Base-by-base conservation (phyloP, 2,329 filamentous ascomycete genomes). In the Calonectria fujianensis region DNA sequence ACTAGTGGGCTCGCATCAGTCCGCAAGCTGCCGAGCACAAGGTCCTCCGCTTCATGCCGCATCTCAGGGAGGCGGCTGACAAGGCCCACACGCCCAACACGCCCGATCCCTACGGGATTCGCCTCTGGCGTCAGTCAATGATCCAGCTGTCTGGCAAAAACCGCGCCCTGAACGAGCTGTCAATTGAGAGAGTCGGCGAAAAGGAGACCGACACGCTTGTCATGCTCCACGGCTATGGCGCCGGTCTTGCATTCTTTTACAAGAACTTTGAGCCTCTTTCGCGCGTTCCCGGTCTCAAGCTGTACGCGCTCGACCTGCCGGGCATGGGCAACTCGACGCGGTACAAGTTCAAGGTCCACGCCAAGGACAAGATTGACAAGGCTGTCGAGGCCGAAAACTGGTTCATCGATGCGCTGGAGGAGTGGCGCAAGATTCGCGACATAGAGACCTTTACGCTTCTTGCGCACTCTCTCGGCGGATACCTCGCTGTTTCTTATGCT, bases 201-300 rank as follows among this genome's bases (percentile, higher is more conserved):
- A 16, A 37, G 84, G 95, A 94, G 0, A 92, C 98, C 3, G 95
- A 98, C 82, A 97, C 95, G 59, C 88, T 99, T 16, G 97, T 99
- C 54, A 98, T 99, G 92, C 88, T 99, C 6, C 97, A 99, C 83
- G 97, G 97, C 75, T 98, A 98, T 84, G 97, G 97, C 57, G 97
- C 97, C 2, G 97, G 97, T 0, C 89, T 99, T 0, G 97, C 96
- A n/a, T 98, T 98, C 86, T 99, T 98, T 89, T 99, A 98, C 89
- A 96, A 96, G 86, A 98, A 99, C 84, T 98, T 98, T 74, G 97
- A 99, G 85, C 92, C 93, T 6, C 87, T 98, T 41, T 96, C 93
- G 64, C 92, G 96, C 31, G 87, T 92, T 0, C 88, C 90, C 39
- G 95, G 96, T 35, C 97, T 97, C 93, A 96, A 95, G 82, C 87